These are phyloP conservation scores for Colletotrichum noveboracense DNA, from an alignment of 2,329 filamentous ascomycete genomes.

Conservation along the genomic window DNA sequence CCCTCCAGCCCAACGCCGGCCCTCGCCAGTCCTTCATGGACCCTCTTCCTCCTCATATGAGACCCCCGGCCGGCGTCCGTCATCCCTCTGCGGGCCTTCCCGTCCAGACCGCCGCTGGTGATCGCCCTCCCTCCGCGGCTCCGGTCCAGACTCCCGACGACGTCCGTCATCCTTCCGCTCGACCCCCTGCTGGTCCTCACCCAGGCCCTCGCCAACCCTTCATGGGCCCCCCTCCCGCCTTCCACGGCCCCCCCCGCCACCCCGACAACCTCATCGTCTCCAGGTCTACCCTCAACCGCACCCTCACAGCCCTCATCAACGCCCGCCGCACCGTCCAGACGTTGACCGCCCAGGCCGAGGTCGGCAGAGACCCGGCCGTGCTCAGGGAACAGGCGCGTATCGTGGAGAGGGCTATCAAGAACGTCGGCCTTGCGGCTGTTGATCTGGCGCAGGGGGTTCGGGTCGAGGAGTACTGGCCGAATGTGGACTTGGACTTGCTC, in stretches of 20 bases:
- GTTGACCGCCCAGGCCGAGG: accelerated
- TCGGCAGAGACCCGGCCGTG: background rate
- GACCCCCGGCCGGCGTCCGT: background rate
- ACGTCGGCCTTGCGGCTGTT: background rate
- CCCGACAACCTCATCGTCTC: background rate
- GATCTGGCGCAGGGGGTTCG: background rate
- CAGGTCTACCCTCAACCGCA: background rate
- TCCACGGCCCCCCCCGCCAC: background rate
- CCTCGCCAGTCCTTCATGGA: too few species aligned
- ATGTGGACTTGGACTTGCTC: background rate
- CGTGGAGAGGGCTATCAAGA: background rate
- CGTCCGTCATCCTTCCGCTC: background rate
- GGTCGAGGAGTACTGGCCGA: background rate
- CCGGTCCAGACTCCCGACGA: too few species aligned
- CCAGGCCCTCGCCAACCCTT: background rate
- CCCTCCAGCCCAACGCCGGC: background rate
- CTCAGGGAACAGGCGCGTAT: background rate
- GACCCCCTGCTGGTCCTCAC: accelerated
- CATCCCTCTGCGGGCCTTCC: background rate
- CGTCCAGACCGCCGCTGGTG: background rate
- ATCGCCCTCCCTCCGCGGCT: too few species aligned
- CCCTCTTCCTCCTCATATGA: background rate
- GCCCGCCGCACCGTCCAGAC: accelerated
- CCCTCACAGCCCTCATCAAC: background rate
- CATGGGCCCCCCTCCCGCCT: background rate